A percentile compares a stretch with the other conserved stretches of the same genome.
phyloP scores from a whole-genome alignment of 805 yeast genomes.

The Wickerhamiella australiensis region DNA sequence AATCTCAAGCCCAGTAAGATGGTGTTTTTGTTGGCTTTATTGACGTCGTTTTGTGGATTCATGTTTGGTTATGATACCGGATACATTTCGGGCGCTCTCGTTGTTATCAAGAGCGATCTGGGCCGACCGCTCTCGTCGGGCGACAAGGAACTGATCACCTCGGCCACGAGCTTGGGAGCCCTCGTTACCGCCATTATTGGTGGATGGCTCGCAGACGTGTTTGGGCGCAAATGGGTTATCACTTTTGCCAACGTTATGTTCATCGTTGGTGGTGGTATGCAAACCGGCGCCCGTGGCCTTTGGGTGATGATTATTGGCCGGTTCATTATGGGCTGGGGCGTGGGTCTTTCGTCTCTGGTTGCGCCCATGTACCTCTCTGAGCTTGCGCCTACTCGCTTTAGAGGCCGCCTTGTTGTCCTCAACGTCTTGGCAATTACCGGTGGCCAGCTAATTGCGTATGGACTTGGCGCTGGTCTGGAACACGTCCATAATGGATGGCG shows the following conservation, averaged over 20 bases:
- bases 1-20: conserved; percentile 34
- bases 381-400: conserved; percentile 79
- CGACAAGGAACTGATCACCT: conserved; percentile 78
- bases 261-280: conserved; percentile 72
- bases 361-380: conserved; percentile 92
- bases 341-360: conserved; percentile 84
- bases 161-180: conserved; percentile 93
- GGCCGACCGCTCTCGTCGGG: conserved; percentile 51
- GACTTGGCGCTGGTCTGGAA: conserved; percentile 52
- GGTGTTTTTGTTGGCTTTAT: conserved; percentile 53
- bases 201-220: conserved; percentile 67
- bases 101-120: conserved; percentile 69
- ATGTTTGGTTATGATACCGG: conserved; percentile 98
- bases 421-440: conserved; percentile 87
- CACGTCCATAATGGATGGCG: conserved; percentile 70
- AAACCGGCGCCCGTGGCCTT: conserved; percentile 64
- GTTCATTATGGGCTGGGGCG: conserved; percentile 90
- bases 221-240: conserved; percentile 78
- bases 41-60: conserved; percentile 83
- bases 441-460: conserved; percentile 91
- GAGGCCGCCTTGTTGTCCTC: conserved; percentile 83
- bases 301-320: conserved; percentile 92
- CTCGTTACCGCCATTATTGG: conserved; percentile 65
- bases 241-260: conserved; percentile 74
- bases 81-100: conserved; percentile 86